Percentiles rank a stretch among this genome's conserved stretches.
These are phyloP conservation scores for Trichoderma simmonsii DNA, from an alignment of 2,329 filamentous ascomycete species.

Conservation along the genomic window DNA sequence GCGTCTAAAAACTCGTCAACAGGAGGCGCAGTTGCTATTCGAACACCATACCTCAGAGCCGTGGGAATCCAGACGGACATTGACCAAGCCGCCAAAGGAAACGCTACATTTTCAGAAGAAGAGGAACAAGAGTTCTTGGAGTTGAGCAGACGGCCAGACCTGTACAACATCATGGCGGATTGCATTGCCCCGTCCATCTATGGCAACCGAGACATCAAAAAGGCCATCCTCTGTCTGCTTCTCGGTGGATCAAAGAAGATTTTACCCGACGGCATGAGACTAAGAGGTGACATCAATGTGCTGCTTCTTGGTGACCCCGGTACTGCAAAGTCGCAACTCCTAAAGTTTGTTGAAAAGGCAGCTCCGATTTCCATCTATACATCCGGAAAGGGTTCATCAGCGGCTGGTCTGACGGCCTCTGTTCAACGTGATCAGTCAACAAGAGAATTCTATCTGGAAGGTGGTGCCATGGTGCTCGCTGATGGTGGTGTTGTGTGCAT, in stretches of 20 bases:
- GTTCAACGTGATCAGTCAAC: slow-evolving; percentile 91
- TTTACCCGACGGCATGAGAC: slow-evolving; percentile 92
- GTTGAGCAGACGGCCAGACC: slow-evolving; percentile 81
- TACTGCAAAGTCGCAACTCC: slow-evolving; percentile 93
- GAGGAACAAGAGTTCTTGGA: slow-evolving; percentile 96
- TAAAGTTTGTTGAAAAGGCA: slow-evolving; percentile 97
- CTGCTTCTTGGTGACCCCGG: slow-evolving; percentile 93
- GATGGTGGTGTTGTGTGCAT: slow-evolving; percentile 98
- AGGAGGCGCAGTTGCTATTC: slow-evolving; percentile 84
- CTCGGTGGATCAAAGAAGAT: slow-evolving; percentile 98
- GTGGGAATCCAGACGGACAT: slow-evolving; percentile 89
- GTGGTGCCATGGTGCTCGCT: slow-evolving; percentile 96
- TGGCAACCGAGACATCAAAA: slow-evolving; percentile 94
- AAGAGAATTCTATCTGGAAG: slow-evolving; percentile 95
- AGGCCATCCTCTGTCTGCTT: slow-evolving; percentile 88
- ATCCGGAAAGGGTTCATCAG: slow-evolving; percentile 95
- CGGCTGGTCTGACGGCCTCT: slow-evolving; percentile 93
- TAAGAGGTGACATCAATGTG: slow-evolving; percentile 97
- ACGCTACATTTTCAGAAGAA: slow-evolving; percentile 81
- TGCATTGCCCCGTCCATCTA: slow-evolving; percentile 98
- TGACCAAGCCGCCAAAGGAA: slow-evolving; percentile 84
- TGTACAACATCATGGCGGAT: slow-evolving; percentile 86
- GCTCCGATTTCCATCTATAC: slow-evolving; percentile 98
- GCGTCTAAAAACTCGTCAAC: slow-evolving; percentile 71
- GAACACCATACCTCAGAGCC: slow-evolving; percentile 89